Evolutionary conservation across 495 filamentous ascomycete species (phyloP), one percentile per base, ranked within the genome.

Genomic region (Rostrohypoxylon terebratum): DNA sequence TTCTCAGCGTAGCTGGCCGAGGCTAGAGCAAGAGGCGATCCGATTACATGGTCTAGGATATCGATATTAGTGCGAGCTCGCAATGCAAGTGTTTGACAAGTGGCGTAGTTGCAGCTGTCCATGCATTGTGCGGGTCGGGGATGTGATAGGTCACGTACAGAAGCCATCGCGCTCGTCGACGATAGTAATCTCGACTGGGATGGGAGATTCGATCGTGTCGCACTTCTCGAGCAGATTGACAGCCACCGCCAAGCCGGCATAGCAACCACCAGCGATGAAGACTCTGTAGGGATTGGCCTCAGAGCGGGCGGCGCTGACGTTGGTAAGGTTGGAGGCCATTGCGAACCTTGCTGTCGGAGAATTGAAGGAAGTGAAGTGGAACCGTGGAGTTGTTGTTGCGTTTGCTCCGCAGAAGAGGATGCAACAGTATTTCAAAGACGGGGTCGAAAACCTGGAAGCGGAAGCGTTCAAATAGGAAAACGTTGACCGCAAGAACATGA

Each of bases 141-240:
- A 36, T 33, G 7, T 18, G 21, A 34, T 25, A 33, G 58, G n/a
- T 45, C 28, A 71, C 80, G 78, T 73, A 92, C 90, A 92, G 77
- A 86, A 91, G 25, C 91, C 91, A 83, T 93, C 91, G 21, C 88
- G 81, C 65, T 91, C 88, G 71, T 93, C 90, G 4, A 92, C 86
- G 8, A 93, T 82, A 9, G 89, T 92, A 51, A 92, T 88, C 40
- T 91, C 81, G 18, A 92, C 71, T 0, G 85, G 81, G 36, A 89
- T 82, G 14, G 78, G 78, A 59, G 54, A 40, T 45, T 75, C 76
- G 21, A 74, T 77, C 34, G 67, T 79, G 73, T 81, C 77, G 66
- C 85, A 85, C 13, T 90, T 82, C 73, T 92, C 88, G 40, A 88
- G 77, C 3, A 92, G 80, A 64, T 89, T 89, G 59, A 91, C 71